These are phyloP conservation scores for Epichloe uncinata DNA, from an alignment of 2,329 filamentous ascomycete genomes.

Conservation along the genomic window DNA sequence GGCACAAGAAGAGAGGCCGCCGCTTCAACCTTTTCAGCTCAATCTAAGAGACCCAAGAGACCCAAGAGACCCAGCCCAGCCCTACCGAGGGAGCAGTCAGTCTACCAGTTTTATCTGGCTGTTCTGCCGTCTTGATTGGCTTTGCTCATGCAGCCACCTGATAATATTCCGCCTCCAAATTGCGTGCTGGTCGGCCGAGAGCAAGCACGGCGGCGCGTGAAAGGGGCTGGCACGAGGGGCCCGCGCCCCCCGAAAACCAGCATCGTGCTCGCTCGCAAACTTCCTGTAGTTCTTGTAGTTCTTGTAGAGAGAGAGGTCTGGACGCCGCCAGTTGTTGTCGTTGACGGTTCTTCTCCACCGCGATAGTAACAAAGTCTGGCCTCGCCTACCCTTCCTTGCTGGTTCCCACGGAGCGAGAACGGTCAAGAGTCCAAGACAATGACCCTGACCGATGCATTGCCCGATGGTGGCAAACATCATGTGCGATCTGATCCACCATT, in stretches of 20 bases:
- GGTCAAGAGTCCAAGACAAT: background rate
- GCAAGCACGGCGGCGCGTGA: no score
- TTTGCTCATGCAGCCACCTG: background rate
- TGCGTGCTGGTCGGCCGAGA: background rate
- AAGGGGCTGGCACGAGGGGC: no score
- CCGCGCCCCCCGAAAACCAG: no score
- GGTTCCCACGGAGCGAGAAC: background rate
- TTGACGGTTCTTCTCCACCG: background rate
- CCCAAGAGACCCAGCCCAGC: no score
- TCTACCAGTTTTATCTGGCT: background rate
- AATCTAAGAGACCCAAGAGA: background rate
- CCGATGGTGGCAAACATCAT: background rate
- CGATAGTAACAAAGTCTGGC: background rate
- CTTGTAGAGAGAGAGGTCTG: no score
- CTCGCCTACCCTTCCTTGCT: background rate
- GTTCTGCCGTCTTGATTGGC: background rate
- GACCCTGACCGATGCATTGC: conserved; percentile 1
- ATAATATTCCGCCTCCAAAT: background rate
- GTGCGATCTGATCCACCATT: background rate
- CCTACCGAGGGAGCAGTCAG: no score
- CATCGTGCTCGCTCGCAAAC: no score
- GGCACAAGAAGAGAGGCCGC: no score
- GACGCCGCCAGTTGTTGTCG: background rate
- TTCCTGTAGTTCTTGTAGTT: no score
- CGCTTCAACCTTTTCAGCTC: background rate